Evolutionary conservation across 2,329 filamentous ascomycete genomes (phyloP).

Genomic region (Thyridium curvatum): DNA sequence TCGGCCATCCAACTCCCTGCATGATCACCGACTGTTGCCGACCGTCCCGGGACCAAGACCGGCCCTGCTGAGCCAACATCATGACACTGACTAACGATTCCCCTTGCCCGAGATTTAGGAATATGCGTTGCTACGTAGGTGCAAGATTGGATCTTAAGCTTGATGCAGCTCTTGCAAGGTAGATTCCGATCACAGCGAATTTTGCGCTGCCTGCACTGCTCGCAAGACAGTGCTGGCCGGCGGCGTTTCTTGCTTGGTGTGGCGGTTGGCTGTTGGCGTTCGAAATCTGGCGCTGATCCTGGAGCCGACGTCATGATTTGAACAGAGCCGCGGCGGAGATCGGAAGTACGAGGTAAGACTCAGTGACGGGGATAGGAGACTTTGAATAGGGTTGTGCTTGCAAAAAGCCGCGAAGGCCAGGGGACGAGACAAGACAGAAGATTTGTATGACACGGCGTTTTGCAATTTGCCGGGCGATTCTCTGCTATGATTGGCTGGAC

Average conservation of each 20-base stretch:
- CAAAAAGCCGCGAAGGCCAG: no score
- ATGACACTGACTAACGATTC: background rate
- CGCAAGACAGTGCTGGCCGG: constrained; percentile 25
- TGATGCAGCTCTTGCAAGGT: constrained; percentile 34
- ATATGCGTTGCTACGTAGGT: constrained; percentile 6
- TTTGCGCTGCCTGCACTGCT: constrained; percentile 34
- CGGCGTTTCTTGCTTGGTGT: constrained; percentile 10
- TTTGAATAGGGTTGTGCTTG: no score
- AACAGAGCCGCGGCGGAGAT: no score
- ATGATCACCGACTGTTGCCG: no score
- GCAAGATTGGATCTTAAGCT: constrained; percentile 12
- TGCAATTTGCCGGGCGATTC: no score
- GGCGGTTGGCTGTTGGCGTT: no score
- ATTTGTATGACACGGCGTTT: no score
- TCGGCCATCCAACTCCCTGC: no score
- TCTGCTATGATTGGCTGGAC: no score
- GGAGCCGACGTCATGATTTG: background rate
- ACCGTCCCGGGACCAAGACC: constrained; percentile 1
- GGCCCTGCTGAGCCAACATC: background rate
- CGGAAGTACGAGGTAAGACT: no score
- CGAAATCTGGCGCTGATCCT: background rate
- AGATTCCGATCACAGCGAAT: constrained; percentile 33
- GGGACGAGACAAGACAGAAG: no score
- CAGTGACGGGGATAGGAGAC: no score
- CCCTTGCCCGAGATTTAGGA: background rate